Percentiles rank a stretch among this genome's conserved stretches.
phyloP scores from a whole-genome alignment of 805 yeast genomes.

The Lachancea sp. region DNA sequence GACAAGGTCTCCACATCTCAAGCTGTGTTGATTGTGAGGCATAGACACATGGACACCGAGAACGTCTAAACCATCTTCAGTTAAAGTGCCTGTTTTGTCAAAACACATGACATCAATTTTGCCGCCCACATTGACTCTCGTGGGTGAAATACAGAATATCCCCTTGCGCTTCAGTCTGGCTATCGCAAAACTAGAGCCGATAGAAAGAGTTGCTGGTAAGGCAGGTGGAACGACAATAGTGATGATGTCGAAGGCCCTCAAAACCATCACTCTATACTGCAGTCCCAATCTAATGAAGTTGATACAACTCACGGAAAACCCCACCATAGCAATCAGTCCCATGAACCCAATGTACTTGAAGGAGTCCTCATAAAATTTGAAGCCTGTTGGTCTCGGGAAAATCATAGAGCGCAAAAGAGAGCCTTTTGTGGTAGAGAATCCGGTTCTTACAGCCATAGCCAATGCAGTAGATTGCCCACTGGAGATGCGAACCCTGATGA shows the following conservation, averaged over 20 bases:
- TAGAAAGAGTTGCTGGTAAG: slow-evolving; percentile 92
- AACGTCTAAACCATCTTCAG: slow-evolving; percentile 94
- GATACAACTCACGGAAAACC: slow-evolving; percentile 76
- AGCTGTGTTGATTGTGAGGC: slow-evolving; percentile 15
- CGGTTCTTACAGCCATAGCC: slow-evolving; percentile 84
- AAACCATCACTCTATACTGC: slow-evolving; percentile 58
- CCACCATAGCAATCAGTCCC: slow-evolving; percentile 77
- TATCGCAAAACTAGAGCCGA: slow-evolving; percentile 91
- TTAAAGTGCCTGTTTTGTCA: slow-evolving; percentile 95
- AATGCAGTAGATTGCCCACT: slow-evolving; percentile 50
- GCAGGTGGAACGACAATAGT: slow-evolving; percentile 99
- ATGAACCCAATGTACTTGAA: slow-evolving; percentile 94
- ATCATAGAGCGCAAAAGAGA: slow-evolving; percentile 90
- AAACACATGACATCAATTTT: slow-evolving; percentile 85
- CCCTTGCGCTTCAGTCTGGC: slow-evolving; percentile 59
- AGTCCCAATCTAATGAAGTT: slow-evolving; percentile 76
- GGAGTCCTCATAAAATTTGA: slow-evolving; percentile 89
- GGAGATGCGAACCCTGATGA: slow-evolving; percentile 73
- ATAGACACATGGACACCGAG: slow-evolving; percentile 48
- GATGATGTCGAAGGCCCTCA: slow-evolving; percentile 87
- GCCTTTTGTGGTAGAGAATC: slow-evolving; percentile 94
- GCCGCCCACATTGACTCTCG: slow-evolving; percentile 93
- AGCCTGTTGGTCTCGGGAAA: slow-evolving; percentile 90
- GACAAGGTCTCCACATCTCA: slow-evolving; percentile 26
- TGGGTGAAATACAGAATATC: slow-evolving; percentile 89